A percentile compares a stretch with the other conserved stretches of the same genome.
Evolutionary conservation across 2,329 filamentous ascomycete genomes (phyloP).

Genomic region (Fusarium falciforme): DNA sequence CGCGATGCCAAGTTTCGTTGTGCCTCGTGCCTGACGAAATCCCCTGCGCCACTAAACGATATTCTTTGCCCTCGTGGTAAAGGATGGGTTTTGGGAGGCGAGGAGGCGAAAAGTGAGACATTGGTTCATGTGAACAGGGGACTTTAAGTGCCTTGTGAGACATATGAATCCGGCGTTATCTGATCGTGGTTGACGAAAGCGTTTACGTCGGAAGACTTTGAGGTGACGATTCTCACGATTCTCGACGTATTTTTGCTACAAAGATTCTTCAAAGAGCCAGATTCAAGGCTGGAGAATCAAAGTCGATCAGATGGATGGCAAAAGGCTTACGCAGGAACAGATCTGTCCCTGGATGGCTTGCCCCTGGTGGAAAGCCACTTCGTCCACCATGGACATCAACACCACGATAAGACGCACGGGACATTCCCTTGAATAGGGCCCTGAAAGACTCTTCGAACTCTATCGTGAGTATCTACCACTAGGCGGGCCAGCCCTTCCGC

Average conservation of each 20-base stretch:
- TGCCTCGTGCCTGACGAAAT: not conserved
- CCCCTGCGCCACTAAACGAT: not conserved
- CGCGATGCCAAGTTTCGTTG: not conserved
- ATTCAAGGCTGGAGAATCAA: not conserved
- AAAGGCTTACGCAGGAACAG: constrained; percentile 36
- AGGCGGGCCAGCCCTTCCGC: not conserved
- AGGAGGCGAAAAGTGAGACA: constrained; percentile 18
- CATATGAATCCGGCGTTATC: not conserved
- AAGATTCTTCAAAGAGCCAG: not conserved
- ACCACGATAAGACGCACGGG: not conserved
- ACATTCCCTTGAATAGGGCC: not conserved
- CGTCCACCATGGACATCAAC: constrained; percentile 1
- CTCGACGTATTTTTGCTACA: not conserved
- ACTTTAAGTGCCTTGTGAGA: not conserved
- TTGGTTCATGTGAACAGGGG: not conserved
- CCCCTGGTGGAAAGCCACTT: not conserved
- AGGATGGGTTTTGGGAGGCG: constrained; percentile 14
- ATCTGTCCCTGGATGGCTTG: not conserved
- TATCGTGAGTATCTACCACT: not conserved
- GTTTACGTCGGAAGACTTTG: not conserved
- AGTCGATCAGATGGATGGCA: constrained; percentile 14
- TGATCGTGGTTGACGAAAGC: constrained; percentile 1
- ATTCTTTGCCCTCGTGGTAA: not conserved
- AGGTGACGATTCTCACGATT: not conserved
- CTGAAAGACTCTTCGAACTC: not conserved